Evolutionary conservation across 768 basidiomycete genomes (phyloP), one percentile per base, ranked within the genome.

Genomic region (Auricularia cornea): DNA sequence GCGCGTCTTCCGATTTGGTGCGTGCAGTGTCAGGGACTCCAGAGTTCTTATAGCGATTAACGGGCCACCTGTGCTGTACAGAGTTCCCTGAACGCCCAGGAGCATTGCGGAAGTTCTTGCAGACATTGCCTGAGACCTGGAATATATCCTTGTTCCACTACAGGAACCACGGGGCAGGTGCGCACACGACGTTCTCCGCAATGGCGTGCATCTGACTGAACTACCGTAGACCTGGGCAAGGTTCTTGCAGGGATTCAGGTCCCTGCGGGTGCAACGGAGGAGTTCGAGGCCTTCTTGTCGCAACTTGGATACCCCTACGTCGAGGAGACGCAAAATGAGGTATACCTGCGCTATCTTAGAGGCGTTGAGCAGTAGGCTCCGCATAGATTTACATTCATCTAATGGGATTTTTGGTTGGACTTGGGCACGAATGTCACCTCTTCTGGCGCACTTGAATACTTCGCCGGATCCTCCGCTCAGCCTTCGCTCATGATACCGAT

Each of bases 101-200:
- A 2, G 97, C 96, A 3, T 78, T 99, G 63, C 85, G 91, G 51
- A 92, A 90, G 67, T 99, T 98, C 79, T 79, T 99, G 64, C 79
- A 87, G 31, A 90, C 89, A 3, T 72, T 99, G 54, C 88, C 88
- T 33, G 78, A 83, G 23, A 87, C 86, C 29, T 98, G 95, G 94
- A 98, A 95, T 73, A 92, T 99, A 59, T 90, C 94, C 1, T 73
- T 99, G 66, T 99, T 98, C 78, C 97, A 99, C 73, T 99, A 99
- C 75, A 84, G 97, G 62, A 98, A 98, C 72, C 96, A 98, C 64
- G 97, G 97, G 32, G 93, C 90, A 71, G 95, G 95, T 92, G 68
- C 64, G 88, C 79, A 16, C 10, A 52, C 2, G 14, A 63, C 18
- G 61, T 60, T 29, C 64, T 60, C 20, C 59, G 54, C 33, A 65